phyloP scores from a whole-genome alignment of 1,284 basidiomycete species.

The Pseudozyma pruni region DNA sequence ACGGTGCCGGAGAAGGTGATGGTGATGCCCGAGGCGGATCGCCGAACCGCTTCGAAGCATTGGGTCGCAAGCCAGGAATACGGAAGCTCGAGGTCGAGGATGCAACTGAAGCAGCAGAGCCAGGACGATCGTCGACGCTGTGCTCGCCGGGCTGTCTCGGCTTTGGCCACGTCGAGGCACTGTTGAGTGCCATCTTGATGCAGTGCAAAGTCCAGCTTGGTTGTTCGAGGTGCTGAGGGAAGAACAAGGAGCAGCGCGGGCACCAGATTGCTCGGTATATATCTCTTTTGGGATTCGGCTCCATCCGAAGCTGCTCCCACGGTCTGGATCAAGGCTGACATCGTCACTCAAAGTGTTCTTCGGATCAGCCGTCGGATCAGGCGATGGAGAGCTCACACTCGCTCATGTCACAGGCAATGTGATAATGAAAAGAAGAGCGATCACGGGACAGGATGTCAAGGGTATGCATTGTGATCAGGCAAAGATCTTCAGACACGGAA shows the following conservation, averaged over 20 bases:
- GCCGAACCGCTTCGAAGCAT: background rate
- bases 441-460: background rate
- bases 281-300: constrained; percentile 13
- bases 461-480: constrained; percentile 19
- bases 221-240: too few relatives aligned
- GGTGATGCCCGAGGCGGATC: background rate
- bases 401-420: background rate
- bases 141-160: background rate
- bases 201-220: too few relatives aligned
- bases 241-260: background rate
- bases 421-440: constrained; percentile 4
- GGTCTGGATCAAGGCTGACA: background rate
- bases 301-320: constrained; percentile 15
- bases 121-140: constrained; percentile 1
- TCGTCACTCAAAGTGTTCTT: background rate
- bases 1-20: background rate
- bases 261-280: constrained; percentile 4
- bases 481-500: constrained; percentile 50
- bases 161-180: background rate
- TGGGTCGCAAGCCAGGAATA: constrained; percentile 28
- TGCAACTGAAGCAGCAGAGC: constrained; percentile 14
- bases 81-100: constrained; percentile 35
- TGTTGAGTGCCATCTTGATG: constrained; percentile 7
- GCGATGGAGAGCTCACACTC: background rate
- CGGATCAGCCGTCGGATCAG: constrained; percentile 10